Base-by-base conservation (phyloP, 345 rosid genomes). In the Bruguiera parviflora region DNA sequence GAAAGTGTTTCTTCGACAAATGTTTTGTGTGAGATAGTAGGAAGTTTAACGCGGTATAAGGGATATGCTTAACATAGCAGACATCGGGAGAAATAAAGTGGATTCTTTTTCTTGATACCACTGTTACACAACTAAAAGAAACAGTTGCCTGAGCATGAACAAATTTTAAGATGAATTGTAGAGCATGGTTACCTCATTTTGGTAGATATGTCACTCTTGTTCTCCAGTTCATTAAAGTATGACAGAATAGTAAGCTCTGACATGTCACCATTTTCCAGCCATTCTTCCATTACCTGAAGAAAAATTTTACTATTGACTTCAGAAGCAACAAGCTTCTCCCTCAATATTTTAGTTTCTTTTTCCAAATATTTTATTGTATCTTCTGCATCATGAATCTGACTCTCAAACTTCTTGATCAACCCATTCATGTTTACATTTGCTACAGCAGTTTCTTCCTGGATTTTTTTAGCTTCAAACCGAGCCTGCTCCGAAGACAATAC, bases 401-500 rank as follows among this genome's bases (percentile, higher is more conserved):
- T 58, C 73, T 83, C 86, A 49, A 83, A 80, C 68, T 88, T 87
- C 33, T 82, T 29, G 35, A 89, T 74, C 67, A 88, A 63, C 49
- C 68, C 62, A 76, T 33, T 84, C 72, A 83, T 53, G 49, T 56
- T 70, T 53, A 63, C 80, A 65, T 84, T 91, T 78, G 84, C 97
- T 65, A 73, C 81, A 53, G 68, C 8, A 28, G 79, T 69, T 77
- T 88, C 92, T 68, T 89, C 85, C 72, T 72, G 81, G 57, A 69
- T 31, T 76, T 87, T 83, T 72, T 61, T 84, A 68, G 88, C 80
- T 78, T 84, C 89, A 78, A 67, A 47, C 63, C 76, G 84, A 59
- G 67, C 76, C 77, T 86, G 87, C 83, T 86, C 92, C 79, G 87
- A 68, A 58, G 86, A 68, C 75, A 73, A 79, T 66, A 84, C 73